A percentile compares a stretch with the other conserved stretches of the same genome.
Conservation (phyloP, 768 basidiomycete genomes). For the Mrakia hoshinonis region DNA sequence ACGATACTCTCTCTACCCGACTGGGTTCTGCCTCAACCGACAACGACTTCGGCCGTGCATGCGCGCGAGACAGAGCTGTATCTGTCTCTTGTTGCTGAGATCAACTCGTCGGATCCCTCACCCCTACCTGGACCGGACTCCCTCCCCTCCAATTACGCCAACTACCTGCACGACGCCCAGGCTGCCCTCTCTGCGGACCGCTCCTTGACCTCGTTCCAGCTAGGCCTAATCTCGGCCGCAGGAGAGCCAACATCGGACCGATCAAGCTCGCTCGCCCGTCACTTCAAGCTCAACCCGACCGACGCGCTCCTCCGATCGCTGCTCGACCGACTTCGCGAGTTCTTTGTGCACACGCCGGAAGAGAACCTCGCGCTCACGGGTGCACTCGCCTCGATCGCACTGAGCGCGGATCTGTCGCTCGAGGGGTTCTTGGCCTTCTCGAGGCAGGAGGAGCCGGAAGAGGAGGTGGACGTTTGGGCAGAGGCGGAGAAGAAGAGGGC, state of each 20-base stretch:
- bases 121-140: constrained; percentile 33
- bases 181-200: constrained; percentile 52
- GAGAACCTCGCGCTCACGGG: constrained; percentile 83
- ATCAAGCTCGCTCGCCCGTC: constrained; percentile 2
- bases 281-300: constrained; percentile 47
- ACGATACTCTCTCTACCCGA: neutral
- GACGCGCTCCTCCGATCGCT: constrained; percentile 66
- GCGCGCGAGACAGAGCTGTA: constrained; percentile 37
- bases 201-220: constrained; percentile 27
- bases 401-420: constrained; percentile 76
- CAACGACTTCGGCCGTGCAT: constrained; percentile 30
- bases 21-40: neutral
- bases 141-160: constrained; percentile 32
- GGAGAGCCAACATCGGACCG: constrained; percentile 57
- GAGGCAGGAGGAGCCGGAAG: neutral
- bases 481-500: constrained; percentile 44
- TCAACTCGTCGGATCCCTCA: constrained; percentile 8
- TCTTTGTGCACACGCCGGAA: constrained; percentile 78
- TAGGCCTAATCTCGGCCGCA: constrained; percentile 48
- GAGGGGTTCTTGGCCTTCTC: constrained; percentile 77
- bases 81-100: constrained; percentile 33
- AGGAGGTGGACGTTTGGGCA: neutral
- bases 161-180: constrained; percentile 51
- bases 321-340: constrained; percentile 61
- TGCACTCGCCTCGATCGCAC: constrained; percentile 64